Evolutionary conservation across 768 basidiomycete genomes (phyloP).

Genomic region (Trametes coccinea): DNA sequence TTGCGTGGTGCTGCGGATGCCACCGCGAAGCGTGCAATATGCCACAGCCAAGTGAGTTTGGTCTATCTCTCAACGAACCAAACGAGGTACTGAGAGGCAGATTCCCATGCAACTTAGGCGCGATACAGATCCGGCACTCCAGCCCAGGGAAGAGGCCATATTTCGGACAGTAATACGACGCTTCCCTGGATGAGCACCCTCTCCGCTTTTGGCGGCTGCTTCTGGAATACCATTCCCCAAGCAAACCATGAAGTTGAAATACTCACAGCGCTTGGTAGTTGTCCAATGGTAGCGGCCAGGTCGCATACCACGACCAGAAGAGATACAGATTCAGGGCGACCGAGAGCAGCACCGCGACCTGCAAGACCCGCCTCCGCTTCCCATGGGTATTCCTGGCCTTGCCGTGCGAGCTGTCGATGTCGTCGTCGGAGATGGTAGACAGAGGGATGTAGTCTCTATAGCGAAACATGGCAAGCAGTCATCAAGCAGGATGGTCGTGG

Average conservation of each 20-base stretch:
- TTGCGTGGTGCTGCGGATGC: slow-evolving; percentile 1
- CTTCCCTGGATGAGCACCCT: too few relatives aligned
- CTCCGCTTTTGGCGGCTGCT: too few relatives aligned
- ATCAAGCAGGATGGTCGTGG: not conserved
- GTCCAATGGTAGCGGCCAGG: slow-evolving; percentile 19
- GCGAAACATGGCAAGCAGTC: not conserved
- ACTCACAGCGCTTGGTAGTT: slow-evolving; percentile 26
- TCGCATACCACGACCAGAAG: not conserved
- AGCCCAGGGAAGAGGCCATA: too few relatives aligned
- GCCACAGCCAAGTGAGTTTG: not conserved
- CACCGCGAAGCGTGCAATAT: not conserved
- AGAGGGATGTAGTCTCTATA: slow-evolving; percentile 12
- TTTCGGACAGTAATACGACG: too few relatives aligned
- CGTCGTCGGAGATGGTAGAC: not conserved
- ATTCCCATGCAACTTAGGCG: too few relatives aligned
- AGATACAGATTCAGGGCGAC: slow-evolving; percentile 14
- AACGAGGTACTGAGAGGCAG: too few relatives aligned
- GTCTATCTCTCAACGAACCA: too few relatives aligned
- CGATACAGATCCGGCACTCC: too few relatives aligned
- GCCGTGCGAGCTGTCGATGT: not conserved
- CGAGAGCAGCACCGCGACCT: slow-evolving; percentile 9
- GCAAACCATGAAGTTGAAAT: not conserved
- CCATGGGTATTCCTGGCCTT: slow-evolving; percentile 1
- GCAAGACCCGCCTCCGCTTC: slow-evolving; percentile 4
- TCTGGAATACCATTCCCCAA: not conserved